Evolutionary conservation across 495 filamentous ascomycete genomes (phyloP), one percentile per base, ranked within the genome.

Genomic region (Geoglossum glabrum): DNA sequence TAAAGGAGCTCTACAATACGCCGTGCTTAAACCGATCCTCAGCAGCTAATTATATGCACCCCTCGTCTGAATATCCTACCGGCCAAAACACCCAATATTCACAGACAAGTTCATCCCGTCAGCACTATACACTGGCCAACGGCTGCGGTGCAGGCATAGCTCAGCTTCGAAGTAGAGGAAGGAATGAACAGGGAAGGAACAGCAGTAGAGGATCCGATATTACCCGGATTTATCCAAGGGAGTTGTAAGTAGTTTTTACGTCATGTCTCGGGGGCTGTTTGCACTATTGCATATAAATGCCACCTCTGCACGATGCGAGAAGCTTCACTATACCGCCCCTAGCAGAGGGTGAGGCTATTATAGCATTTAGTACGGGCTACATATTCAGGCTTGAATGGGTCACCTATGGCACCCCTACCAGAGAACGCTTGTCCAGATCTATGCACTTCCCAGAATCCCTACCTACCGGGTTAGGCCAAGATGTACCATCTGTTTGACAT

Each of bases 161-260:
- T 52, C 49, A 52, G 6, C 25, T n/a, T 19, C 56, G 36, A 28
- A 21, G n/a, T 58, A 31, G 36, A 45, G 28, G 45, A 25, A 58
- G 36, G 56, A 13, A 6, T 30, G 38, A 52, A 21, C 33, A 26
- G 23, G 56, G 38, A 45, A 58, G 45, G 56, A 33, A 58, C 19
- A 50, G 25, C 17, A 58, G 26, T 6, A 19, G 43, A 15, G 56
- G 45, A 49, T 25, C 17, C 10, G 28, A 11, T 19, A 31, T 27
- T 45, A 58, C 38, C 17, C 33, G 56, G 28, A 58, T 58, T 25
- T 58, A 58, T 49, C 56, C 56, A 33, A 45, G 56, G 40, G 56
- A 58, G 56, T 21, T 58, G 56, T 58, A 49, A 45, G 56, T 26
- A 36, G 28, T 31, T 54, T 45, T 26, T 49, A n/a, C 34, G 27